These are phyloP conservation scores for Cavenderia fasciculata DNA, from an alignment of 78 protist species.

Conservation along the genomic window DNA sequence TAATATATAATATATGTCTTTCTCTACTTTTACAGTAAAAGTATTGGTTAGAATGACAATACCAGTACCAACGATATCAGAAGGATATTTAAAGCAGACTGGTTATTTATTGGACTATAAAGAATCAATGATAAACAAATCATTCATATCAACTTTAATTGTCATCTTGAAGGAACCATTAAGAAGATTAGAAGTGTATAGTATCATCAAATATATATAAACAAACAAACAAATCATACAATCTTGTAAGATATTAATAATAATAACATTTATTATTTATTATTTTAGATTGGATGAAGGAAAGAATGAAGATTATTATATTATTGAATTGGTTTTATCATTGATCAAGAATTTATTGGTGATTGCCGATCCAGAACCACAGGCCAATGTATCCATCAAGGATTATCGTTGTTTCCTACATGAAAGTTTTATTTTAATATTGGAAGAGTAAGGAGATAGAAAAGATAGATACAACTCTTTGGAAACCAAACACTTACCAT, in stretches of 20 bases:
- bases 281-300: no score
- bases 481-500: neutral
- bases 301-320: slow-evolving; percentile 1
- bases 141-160: neutral
- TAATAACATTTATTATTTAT: neutral
- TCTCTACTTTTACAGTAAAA: slow-evolving; percentile 29
- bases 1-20: no score
- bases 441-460: slow-evolving; percentile 17
- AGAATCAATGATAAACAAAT: slow-evolving; percentile 12
- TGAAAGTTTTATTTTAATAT: slow-evolving; percentile 13
- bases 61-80: slow-evolving; percentile 28
- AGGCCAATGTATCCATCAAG: neutral
- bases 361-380: slow-evolving; percentile 28
- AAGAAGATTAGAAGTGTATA: neutral
- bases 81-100: slow-evolving; percentile 11
- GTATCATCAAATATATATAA: neutral
- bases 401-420: slow-evolving; percentile 23
- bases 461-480: neutral
- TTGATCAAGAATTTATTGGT: slow-evolving; percentile 34
- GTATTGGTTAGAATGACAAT: slow-evolving; percentile 43
- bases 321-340: slow-evolving; percentile 42
- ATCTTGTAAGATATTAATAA: neutral
- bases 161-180: slow-evolving; percentile 12
- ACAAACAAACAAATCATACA: neutral
- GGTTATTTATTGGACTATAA: neutral